Evolutionary conservation across 2,329 filamentous ascomycete genomes (phyloP), one percentile per base, ranked within the genome.

Genomic region (Stachybotrys chlorohalonatus): DNA sequence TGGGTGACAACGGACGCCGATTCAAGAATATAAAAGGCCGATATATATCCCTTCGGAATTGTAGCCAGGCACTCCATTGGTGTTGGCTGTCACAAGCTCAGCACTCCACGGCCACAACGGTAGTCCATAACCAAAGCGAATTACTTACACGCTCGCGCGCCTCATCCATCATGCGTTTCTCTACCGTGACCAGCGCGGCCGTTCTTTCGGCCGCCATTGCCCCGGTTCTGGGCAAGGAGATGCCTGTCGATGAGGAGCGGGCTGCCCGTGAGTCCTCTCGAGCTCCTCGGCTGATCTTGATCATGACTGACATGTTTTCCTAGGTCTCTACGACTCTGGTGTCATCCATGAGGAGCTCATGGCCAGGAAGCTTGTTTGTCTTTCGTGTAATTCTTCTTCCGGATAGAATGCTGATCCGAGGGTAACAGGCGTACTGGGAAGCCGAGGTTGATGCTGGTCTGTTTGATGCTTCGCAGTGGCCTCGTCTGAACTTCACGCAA

Each of bases 401-500:
- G 13, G 9, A 42, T 42, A 42, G 24, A 2, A 42, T 42, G 36
- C 36, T 42, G 36, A 42, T 13, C 9, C 13, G 36, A 13, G 9
- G 9, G 36, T 42, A 13, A 42, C 7, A 52, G 50, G 36, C 31
- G 15, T 32, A 52, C 50, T 52, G 50, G 50, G 32, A 52, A 15
- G 11, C 50, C 32, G 50, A 52, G 36, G 8, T 24, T 9, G 36
- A 32, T 9, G n/a, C 36, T n/a, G 50, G 50, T 17, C n/a, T 45
- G 15, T 42, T 52, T 31, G 16, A 36, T 17, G 50, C 36, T 6
- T n/a, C 50, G 2, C 62, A 66, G 45, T 74, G 66, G 36, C 71
- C 70, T 6, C 66, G 67, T 51, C 66, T 73, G 6, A 69, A 68
- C 15, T 73, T 68, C 59, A 68, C 69, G 7, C 57, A 58, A 31